Conservation (phyloP, 108 stramenopile species). For the Mediolabrus comicus region DNA sequence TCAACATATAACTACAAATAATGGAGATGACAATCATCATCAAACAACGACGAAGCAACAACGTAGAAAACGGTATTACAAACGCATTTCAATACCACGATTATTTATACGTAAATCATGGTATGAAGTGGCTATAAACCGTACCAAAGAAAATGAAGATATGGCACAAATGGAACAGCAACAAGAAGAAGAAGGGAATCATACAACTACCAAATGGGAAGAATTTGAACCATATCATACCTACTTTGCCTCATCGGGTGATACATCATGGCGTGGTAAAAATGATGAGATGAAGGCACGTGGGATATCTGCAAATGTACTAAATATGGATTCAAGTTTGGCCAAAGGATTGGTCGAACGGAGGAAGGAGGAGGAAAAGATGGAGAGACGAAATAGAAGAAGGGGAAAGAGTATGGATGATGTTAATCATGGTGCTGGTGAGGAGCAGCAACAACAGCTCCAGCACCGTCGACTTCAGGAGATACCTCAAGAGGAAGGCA, state of each 20-base stretch:
- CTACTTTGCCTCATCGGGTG: slow-evolving; percentile 62
- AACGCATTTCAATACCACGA: slow-evolving; percentile 62
- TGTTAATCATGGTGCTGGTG: not conserved
- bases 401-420: slow-evolving; percentile 11
- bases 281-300: slow-evolving; percentile 51
- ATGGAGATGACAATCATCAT: not conserved
- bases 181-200: slow-evolving; percentile 25
- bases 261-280: slow-evolving; percentile 26
- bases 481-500: not conserved
- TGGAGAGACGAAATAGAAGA: no score
- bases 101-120: slow-evolving; percentile 68
- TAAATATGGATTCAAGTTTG: slow-evolving; percentile 57
- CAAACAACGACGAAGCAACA: slow-evolving; percentile 2
- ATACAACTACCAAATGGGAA: slow-evolving; percentile 29
- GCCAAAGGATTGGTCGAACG: slow-evolving; percentile 51
- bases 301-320: slow-evolving; percentile 63
- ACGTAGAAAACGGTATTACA: slow-evolving; percentile 53
- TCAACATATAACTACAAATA: not conserved
- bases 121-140: slow-evolving; percentile 63
- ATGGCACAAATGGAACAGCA: slow-evolving; percentile 29
- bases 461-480: slow-evolving; percentile 46
- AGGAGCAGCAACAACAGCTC: not conserved
- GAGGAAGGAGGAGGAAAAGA: slow-evolving; percentile 28
- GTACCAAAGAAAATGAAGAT: slow-evolving; percentile 48
- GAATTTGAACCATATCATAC: slow-evolving; percentile 81